These are phyloP conservation scores for Fusarium vanettenii DNA, from an alignment of 2,329 filamentous ascomycete genomes.

Conservation along the genomic window DNA sequence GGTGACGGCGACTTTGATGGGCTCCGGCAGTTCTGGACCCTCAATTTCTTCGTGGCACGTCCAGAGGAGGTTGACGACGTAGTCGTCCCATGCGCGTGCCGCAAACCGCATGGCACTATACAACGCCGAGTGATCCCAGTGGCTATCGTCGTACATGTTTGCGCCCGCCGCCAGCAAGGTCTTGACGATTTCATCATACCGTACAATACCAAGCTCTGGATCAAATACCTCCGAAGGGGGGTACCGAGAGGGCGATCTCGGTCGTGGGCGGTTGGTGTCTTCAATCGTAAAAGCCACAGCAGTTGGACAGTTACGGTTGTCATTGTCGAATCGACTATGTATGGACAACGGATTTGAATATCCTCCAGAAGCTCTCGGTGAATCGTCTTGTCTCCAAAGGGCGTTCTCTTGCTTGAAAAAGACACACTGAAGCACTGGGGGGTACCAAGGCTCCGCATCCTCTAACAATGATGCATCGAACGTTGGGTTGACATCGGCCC, in stretches of 20 bases:
- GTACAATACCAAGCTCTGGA: not conserved
- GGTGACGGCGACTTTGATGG: not conserved
- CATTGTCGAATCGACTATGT: not conserved
- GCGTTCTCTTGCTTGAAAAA: slow-evolving; percentile 22
- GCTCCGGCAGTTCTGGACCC: not conserved
- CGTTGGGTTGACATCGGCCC: slow-evolving; percentile 19
- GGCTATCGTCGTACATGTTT: not conserved
- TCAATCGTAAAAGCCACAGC: slow-evolving; percentile 10
- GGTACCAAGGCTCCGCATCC: slow-evolving; percentile 18
- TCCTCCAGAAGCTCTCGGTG: not conserved
- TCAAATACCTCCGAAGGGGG: not conserved
- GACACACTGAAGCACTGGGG: slow-evolving; percentile 33
- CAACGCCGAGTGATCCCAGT: slow-evolving; percentile 1
- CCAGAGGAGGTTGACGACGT: slow-evolving; percentile 16
- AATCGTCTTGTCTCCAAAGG: slow-evolving; percentile 16
- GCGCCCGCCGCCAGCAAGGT: slow-evolving; percentile 19
- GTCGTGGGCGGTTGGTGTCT: not conserved
- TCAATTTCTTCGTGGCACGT: slow-evolving; percentile 2
- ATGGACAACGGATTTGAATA: not conserved
- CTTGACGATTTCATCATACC: slow-evolving; percentile 26
- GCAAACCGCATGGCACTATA: slow-evolving; percentile 24
- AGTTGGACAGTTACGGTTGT: not conserved
- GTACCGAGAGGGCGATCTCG: not conserved
- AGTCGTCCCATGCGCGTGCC: slow-evolving; percentile 16
- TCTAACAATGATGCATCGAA: not conserved